Base-by-base conservation (phyloP, 106 monocot species). In the Dioscorea zingiberensis region DNA sequence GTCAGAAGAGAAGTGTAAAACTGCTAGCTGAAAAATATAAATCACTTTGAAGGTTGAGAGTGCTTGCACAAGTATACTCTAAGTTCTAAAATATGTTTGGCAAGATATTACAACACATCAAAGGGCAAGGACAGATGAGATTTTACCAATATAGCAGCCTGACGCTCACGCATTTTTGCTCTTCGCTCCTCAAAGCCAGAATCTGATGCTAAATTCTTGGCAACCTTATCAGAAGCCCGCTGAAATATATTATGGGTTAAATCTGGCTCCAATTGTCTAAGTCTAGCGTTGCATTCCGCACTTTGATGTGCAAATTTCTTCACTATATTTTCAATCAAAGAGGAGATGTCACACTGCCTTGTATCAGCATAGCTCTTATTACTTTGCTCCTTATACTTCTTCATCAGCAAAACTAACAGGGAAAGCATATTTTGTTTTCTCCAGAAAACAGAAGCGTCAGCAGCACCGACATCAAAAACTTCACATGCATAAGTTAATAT, bases 111-210 rank as follows among this genome's bases (percentile, higher is more conserved):
- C 38, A 38, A 38, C 10, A 38, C 38, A 38, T 2, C 38, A 38
- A n/a, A 38, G 38, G 38, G 6, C 38, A 38, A 38, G 38, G 3
- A 6, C 4, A 38, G 4, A 1, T 10, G 0, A 38, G 38, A 38
- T 38, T 19, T 60, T 79, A 98, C 97, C 97, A 98, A 66, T 46
- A 98, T 80, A 22, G 88, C 97, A 71, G 89, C 92, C 71, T 98
- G 97, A 44, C 73, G 92, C 67, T 81, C 68, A 48, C 92, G 83
- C 10, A 84, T 84, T 74, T 89, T 98, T 60, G 75, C 78, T 62
- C 68, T 92, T 30, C 79, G 71, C 23, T 73, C 72, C 44, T 73
- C 69, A 53, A 29, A 19, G 71, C 81, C 84, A 72, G 88, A 81
- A 49, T 44, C 57, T n/a, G 70, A 73, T 38, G 55, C 63, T 7